These are phyloP conservation scores for Saccharomyces hybrid DNA, from an alignment of 1,139 yeast species.

Conservation along the genomic window DNA sequence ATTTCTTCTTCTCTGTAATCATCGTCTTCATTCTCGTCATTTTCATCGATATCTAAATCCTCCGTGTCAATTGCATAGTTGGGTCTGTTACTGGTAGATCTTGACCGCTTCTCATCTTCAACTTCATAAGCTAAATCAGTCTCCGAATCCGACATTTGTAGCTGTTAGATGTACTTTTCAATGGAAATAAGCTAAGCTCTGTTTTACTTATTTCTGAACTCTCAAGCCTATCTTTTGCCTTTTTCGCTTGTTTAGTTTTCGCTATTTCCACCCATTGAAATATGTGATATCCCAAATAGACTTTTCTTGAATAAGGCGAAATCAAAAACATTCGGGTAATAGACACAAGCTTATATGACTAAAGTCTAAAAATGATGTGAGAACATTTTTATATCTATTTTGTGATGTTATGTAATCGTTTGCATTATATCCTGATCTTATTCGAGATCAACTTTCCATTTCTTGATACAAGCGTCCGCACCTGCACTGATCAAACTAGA, in stretches of 20 bases:
- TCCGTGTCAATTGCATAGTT: conserved; percentile 25
- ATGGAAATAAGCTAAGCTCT: too few relatives aligned
- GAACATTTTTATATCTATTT: conserved; percentile 2
- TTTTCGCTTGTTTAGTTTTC: too few relatives aligned
- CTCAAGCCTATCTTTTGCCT: too few relatives aligned
- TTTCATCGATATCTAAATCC: conserved; percentile 25
- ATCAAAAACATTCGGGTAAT: background rate
- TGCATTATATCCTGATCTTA: background rate
- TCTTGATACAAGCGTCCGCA: conserved; percentile 70
- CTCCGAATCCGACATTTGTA: conserved; percentile 5
- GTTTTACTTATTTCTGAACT: too few relatives aligned
- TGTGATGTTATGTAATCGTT: background rate
- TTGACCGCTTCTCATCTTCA: conserved; percentile 13
- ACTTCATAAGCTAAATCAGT: conserved; percentile 6
- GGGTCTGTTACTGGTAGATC: conserved; percentile 20
- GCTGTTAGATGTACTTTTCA: background rate
- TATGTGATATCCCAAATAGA: background rate
- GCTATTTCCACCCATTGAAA: background rate
- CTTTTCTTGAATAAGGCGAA: background rate
- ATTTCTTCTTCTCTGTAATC: conserved; percentile 25
- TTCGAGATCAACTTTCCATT: conserved; percentile 47
- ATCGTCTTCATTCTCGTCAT: conserved; percentile 22
- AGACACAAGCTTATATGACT: background rate
- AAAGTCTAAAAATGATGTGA: background rate
- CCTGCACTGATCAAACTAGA: conserved; percentile 61